phyloP scores from a whole-genome alignment of 169 alveolate species.

The Plasmodium falciparum region DNA sequence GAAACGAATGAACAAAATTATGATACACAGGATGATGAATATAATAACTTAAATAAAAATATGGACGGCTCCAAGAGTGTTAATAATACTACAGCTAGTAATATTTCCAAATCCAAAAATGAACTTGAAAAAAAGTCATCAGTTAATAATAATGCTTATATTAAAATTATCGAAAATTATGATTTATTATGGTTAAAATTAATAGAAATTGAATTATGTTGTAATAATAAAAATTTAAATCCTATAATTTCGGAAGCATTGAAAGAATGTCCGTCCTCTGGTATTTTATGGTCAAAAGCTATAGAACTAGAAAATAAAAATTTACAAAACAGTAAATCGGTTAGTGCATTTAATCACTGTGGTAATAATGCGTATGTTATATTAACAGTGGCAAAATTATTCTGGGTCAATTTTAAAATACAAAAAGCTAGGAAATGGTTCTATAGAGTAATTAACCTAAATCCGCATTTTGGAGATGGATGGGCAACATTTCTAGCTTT shows the following conservation, averaged over 20 bases:
- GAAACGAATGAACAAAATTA: constrained; percentile 74
- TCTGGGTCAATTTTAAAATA: constrained; percentile 93
- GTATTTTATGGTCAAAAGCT: constrained; percentile 95
- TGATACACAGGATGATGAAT: constrained; percentile 47
- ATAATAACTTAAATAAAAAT: constrained; percentile 40
- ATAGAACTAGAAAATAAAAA: constrained; percentile 89
- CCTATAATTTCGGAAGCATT: constrained; percentile 94
- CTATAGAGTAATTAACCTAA: constrained; percentile 93
- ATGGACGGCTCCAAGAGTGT: constrained; percentile 77
- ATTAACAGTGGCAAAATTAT: constrained; percentile 93
- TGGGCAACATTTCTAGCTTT: constrained; percentile 96
- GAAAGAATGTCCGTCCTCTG: constrained; percentile 96
- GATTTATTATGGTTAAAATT: constrained; percentile 95
- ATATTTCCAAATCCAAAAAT: constrained; percentile 17
- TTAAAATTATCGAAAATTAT: constrained; percentile 78
- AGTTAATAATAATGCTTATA: constrained; percentile 65
- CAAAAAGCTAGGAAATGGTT: constrained; percentile 97
- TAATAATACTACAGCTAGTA: constrained; percentile 10
- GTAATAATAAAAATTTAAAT: constrained; percentile 91
- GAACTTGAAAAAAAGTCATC: constrained; percentile 77
- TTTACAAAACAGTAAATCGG: constrained; percentile 89
- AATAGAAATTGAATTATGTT: constrained; percentile 94
- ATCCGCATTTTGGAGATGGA: constrained; percentile 94
- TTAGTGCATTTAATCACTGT: constrained; percentile 95
- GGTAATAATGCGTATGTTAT: constrained; percentile 94